Evolutionary conservation across 2,329 filamentous ascomycete genomes (phyloP).

Genomic region (Monosporascus sp.): DNA sequence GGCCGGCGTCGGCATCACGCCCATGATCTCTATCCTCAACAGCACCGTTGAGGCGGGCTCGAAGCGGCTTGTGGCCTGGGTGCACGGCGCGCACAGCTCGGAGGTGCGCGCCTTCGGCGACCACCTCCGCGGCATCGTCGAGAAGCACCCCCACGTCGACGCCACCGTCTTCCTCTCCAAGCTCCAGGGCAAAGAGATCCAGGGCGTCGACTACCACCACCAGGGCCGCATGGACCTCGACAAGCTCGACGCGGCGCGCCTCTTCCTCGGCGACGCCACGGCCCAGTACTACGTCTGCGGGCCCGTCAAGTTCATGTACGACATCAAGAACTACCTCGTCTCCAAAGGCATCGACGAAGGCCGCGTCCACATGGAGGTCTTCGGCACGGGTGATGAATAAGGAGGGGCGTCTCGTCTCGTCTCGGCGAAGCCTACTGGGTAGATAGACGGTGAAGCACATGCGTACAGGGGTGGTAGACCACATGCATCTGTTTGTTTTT

Average conservation of each 20-base stretch:
- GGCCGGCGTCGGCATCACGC: constrained; percentile 64
- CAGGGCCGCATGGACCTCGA: constrained; percentile 54
- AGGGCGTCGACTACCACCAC: constrained; percentile 55
- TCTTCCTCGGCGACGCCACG: constrained; percentile 49
- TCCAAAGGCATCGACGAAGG: constrained; percentile 50
- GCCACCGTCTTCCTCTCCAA: constrained; percentile 54
- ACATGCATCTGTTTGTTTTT: too few species aligned
- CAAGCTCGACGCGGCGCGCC: constrained; percentile 45
- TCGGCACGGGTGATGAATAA: constrained; percentile 48
- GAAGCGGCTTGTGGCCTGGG: constrained; percentile 51
- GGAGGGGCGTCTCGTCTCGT: too few species aligned
- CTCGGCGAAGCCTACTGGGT: too few species aligned
- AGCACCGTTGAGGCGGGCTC: constrained; percentile 25
- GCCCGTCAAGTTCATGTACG: constrained; percentile 64
- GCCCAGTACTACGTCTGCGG: constrained; percentile 71
- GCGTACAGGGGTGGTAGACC: too few species aligned
- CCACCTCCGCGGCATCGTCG: constrained; percentile 39
- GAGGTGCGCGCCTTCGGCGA: constrained; percentile 50
- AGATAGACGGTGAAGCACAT: too few species aligned
- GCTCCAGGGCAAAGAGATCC: constrained; percentile 36
- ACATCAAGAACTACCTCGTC: constrained; percentile 47
- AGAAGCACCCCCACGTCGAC: constrained; percentile 41
- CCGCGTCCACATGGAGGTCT: constrained; percentile 63
- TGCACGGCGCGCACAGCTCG: constrained; percentile 53
- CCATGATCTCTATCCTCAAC: constrained; percentile 61